Percentiles rank a stretch among this genome's conserved stretches.
Evolutionary conservation across 2,329 filamentous ascomycete genomes (phyloP).

Genomic region (Zopfia rhizophila): DNA sequence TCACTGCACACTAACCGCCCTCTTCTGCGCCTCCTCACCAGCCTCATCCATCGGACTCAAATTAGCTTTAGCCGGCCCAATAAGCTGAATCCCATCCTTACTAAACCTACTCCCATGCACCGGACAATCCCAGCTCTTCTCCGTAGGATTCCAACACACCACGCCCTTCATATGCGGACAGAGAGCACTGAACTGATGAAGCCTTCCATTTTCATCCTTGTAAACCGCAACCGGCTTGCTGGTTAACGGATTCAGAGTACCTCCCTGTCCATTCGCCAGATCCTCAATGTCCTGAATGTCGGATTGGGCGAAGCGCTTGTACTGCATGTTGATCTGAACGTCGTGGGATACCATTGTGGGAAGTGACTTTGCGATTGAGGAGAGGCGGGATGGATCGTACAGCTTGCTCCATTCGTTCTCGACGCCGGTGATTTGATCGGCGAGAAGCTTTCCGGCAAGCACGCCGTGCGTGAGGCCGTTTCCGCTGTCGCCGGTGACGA

Average conservation of each 20-base stretch:
- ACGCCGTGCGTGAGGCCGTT: slow-evolving; percentile 68
- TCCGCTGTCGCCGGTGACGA: slow-evolving; percentile 67
- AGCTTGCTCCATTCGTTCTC: slow-evolving; percentile 61
- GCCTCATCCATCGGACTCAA: slow-evolving; percentile 45
- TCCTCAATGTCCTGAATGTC: slow-evolving; percentile 69
- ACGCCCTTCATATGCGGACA: slow-evolving; percentile 68
- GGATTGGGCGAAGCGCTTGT: slow-evolving; percentile 64
- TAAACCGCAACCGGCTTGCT: slow-evolving; percentile 65
- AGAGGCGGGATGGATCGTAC: slow-evolving; percentile 63
- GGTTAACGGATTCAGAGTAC: slow-evolving; percentile 61
- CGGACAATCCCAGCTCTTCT: slow-evolving; percentile 67
- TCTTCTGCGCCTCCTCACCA: slow-evolving; percentile 34
- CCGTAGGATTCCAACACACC: slow-evolving; percentile 65
- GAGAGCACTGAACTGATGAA: slow-evolving; percentile 63
- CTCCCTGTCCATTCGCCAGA: slow-evolving; percentile 60
- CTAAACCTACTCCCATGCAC: slow-evolving; percentile 57
- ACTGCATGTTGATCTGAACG: slow-evolving; percentile 65
- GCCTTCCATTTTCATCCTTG: slow-evolving; percentile 64
- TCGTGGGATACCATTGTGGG: slow-evolving; percentile 62
- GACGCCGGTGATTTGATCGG: slow-evolving; percentile 64
- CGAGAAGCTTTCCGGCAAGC: slow-evolving; percentile 62
- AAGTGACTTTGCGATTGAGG: slow-evolving; percentile 57
- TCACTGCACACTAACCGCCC: slow-evolving; percentile 19
- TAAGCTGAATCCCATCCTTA: slow-evolving; percentile 54
- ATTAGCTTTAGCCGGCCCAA: slow-evolving; percentile 53